These are phyloP conservation scores for Lasiosphaeria ovina DNA, from an alignment of 495 filamentous ascomycete genomes.

Conservation along the genomic window DNA sequence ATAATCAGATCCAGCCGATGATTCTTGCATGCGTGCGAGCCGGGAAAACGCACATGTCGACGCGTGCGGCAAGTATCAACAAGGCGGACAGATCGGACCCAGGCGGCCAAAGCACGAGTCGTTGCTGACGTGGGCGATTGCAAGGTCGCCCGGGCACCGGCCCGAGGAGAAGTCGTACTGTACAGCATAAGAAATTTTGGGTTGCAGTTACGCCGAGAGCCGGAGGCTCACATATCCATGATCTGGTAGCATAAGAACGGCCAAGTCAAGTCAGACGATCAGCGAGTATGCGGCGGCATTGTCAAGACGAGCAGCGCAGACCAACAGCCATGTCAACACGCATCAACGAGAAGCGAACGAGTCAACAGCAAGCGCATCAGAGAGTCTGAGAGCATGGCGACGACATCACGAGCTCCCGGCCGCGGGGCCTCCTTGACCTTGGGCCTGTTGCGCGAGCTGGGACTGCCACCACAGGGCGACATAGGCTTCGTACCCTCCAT, in stretches of 20 bases:
- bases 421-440: conserved; percentile 30
- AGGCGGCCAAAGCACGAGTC: neutral
- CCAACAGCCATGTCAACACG: conserved; percentile 24
- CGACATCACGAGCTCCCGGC: conserved; percentile 29
- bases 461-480: conserved; percentile 35
- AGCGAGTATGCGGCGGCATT: neutral
- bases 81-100: no score
- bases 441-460: conserved; percentile 27
- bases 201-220: conserved; percentile 1
- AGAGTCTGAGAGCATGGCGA: conserved; percentile 20
- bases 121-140: neutral
- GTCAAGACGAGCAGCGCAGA: conserved; percentile 21
- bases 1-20: no score
- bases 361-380: conserved; percentile 32
- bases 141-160: neutral
- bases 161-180: neutral
- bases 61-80: no score
- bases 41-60: no score
- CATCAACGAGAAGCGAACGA: conserved; percentile 25
- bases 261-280: conserved; percentile 7
- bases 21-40: no score
- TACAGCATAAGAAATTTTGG: conserved; percentile 5
- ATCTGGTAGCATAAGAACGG: conserved; percentile 19
- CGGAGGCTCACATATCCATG: conserved; percentile 12
- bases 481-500: conserved; percentile 37